Base-by-base conservation (phyloP, 192 early-diverging fungal species). In the Coemansia sp. region DNA sequence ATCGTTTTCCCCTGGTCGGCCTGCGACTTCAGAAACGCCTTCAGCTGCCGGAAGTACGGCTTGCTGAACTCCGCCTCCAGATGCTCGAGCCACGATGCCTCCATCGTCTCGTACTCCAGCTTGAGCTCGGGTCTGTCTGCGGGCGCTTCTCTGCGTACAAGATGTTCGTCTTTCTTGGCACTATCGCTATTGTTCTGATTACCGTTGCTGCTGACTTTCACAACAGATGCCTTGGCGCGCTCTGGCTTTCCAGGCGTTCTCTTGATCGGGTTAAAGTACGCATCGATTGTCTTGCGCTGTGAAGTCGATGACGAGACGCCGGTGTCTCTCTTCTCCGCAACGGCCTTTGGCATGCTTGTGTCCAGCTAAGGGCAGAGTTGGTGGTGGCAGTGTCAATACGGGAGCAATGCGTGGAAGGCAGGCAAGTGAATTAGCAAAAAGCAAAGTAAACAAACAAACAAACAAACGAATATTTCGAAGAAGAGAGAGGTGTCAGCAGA, bases 81-180 rank as follows among this genome's bases (percentile, higher is more conserved):
- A 19, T 76, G 86, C 61, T 67, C 66, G 26, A 93, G 79, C 93
- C 93, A 98, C 45, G 90, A 91, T 4, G 79, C 15, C 12, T 90
- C 83, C 72, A 97, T 90, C 10, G 89, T 93, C 13, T 78, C 84
- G 47, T 85, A 80, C 72, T 94, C 93, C 47, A 43, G 61, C 12
- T 70, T 63, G 11, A 60, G 19, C 21, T 65, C 49, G 19, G 19
- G 26, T 5, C 49, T 12, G 16, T 49, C 32, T 4, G 21, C 37
- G 6, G 42, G 43, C 9, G 53, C 16, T 9, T 50, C 1, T 4
- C 18, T 37, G 16, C 41, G 7, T 16, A 38, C 23, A 9, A 37
- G 19, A 10, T 23, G 37, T 38, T 12, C 56, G 0, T 15, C 32
- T 56, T 21, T 21, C 56, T 38, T 3, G 26, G 2, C 3, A 13